Evolutionary conservation across 2,329 filamentous ascomycete genomes (phyloP).

Genomic region (Pestalotiopsis sp.): DNA sequence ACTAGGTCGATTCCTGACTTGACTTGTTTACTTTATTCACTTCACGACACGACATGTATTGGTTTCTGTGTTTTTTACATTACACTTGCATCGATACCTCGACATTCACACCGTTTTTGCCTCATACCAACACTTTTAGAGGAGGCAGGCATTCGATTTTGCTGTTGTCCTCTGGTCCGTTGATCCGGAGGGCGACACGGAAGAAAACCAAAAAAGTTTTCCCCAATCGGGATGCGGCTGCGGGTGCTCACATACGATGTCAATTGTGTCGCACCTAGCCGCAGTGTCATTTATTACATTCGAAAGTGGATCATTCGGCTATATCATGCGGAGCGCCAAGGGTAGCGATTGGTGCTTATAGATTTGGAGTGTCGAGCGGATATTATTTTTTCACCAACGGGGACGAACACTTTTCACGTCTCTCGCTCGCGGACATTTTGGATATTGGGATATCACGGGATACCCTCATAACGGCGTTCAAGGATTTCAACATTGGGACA

Average conservation of each 20-base stretch:
- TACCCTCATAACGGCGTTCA: constrained; percentile 18
- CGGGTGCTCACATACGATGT: neutral
- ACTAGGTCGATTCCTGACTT: constrained; percentile 37
- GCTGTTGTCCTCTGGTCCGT: neutral
- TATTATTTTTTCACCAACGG: neutral
- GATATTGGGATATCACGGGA: constrained; percentile 8
- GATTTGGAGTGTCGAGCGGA: neutral
- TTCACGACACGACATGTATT: constrained; percentile 22
- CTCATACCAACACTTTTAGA: neutral
- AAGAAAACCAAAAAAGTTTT: neutral
- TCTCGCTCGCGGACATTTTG: constrained; percentile 11
- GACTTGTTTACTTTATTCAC: constrained; percentile 12
- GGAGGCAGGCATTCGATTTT: neutral
- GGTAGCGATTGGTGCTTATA: constrained; percentile 12
- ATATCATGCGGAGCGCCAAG: constrained; percentile 4
- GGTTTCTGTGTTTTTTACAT: constrained; percentile 16
- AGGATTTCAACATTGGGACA: constrained; percentile 1
- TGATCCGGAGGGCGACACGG: neutral
- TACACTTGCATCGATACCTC: constrained; percentile 9
- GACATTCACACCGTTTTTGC: neutral
- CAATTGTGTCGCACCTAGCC: neutral
- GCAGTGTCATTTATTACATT: neutral
- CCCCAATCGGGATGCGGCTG: neutral
- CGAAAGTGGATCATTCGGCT: neutral
- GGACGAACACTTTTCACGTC: constrained; percentile 11